Conservation (phyloP, 768 basidiomycete genomes). For the Leccinum sublutescens region DNA sequence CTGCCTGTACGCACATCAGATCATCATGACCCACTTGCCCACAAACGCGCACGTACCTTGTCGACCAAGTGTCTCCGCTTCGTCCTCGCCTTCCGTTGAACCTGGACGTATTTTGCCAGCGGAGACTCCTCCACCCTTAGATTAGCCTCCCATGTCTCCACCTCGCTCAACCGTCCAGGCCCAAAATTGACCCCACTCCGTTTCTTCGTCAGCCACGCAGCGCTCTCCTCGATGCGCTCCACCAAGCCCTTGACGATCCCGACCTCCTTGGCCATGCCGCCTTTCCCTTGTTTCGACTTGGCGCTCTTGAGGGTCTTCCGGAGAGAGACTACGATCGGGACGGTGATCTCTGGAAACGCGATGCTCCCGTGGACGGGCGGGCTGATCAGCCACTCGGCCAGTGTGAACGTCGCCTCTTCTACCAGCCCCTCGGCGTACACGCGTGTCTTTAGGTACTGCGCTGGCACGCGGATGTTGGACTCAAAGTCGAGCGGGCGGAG, state of each 20-base stretch:
- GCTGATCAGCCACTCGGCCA: conserved; percentile 81
- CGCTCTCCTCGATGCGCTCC: conserved; percentile 85
- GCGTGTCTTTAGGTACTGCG: conserved; percentile 84
- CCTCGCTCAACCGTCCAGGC: conserved; percentile 66
- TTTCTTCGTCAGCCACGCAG: conserved; percentile 70
- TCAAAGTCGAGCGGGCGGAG: conserved; percentile 89
- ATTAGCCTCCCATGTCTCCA: conserved; percentile 69
- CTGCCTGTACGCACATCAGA: conserved; percentile 1
- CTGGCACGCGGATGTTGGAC: conserved; percentile 80
- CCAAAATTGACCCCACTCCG: conserved; percentile 71
- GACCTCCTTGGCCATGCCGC: conserved; percentile 50
- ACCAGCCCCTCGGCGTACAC: conserved; percentile 79
- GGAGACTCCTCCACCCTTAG: conserved; percentile 58
- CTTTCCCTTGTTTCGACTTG: conserved; percentile 37
- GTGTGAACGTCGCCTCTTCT: conserved; percentile 76
- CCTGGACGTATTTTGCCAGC: conserved; percentile 68
- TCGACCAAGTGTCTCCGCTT: conserved; percentile 67
- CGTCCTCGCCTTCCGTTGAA: conserved; percentile 78
- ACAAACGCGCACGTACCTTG: conserved; percentile 50
- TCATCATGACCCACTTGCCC: neutral
- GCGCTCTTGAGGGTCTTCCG: conserved; percentile 70
- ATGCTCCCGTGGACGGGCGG: conserved; percentile 74
- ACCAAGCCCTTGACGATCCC: conserved; percentile 70
- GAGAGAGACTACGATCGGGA: conserved; percentile 73
- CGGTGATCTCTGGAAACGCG: conserved; percentile 89